Conservation (phyloP, 306 rosid genomes). For the Bauhinia variegata region DNA sequence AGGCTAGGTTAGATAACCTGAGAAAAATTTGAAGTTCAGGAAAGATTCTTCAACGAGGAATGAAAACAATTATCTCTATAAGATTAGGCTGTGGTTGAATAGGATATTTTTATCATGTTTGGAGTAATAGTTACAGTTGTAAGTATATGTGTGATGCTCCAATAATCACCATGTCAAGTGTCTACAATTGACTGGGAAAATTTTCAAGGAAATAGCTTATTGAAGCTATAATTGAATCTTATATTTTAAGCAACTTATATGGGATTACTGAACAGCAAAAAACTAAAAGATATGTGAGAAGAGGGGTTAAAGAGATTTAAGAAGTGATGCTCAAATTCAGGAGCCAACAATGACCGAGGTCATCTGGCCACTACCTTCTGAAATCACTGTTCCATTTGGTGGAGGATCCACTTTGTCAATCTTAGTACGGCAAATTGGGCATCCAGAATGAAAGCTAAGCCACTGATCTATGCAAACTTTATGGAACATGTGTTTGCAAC, state of each 20-base stretch:
- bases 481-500: slow-evolving; percentile 49
- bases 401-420: slow-evolving; percentile 34
- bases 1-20: slow-evolving; percentile 51
- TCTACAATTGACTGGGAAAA: background rate
- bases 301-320: too few species aligned
- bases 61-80: slow-evolving; percentile 25
- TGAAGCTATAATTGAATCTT: slow-evolving; percentile 12
- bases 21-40: slow-evolving; percentile 39
- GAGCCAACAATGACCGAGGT: slow-evolving; percentile 22
- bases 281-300: too few species aligned
- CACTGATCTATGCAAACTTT: slow-evolving; percentile 48
- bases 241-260: slow-evolving; percentile 9
- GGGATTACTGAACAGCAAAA: background rate
- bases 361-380: slow-evolving; percentile 25
- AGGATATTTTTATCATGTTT: slow-evolving; percentile 17
- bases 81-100: slow-evolving; percentile 7
- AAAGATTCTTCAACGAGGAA: slow-evolving; percentile 10
- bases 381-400: slow-evolving; percentile 21
- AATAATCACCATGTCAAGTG: background rate
- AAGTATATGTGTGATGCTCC: background rate
- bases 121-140: slow-evolving; percentile 19
- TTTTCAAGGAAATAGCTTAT: background rate
- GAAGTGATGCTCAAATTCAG: slow-evolving; percentile 5
- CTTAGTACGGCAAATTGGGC: slow-evolving; percentile 49
- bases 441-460: slow-evolving; percentile 45